These are phyloP conservation scores for Ajuga reptans DNA, from an alignment of 305 asterid species.

Conservation along the genomic window DNA sequence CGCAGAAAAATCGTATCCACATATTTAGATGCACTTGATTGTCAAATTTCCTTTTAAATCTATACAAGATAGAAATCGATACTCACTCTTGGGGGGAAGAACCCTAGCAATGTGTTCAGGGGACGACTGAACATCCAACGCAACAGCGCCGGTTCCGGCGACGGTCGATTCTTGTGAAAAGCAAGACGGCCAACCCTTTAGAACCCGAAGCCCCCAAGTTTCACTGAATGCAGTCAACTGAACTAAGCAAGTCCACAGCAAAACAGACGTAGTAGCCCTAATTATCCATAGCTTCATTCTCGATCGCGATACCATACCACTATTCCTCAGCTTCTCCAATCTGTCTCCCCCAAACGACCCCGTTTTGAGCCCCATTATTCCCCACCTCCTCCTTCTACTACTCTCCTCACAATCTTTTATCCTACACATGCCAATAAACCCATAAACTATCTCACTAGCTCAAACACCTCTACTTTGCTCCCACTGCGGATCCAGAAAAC, in stretches of 20 bases:
- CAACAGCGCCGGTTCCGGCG: constrained; percentile 21
- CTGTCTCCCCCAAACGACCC: constrained; percentile 49
- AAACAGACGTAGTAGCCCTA: constrained; percentile 54
- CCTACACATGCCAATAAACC: constrained; percentile 37
- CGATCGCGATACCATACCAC: constrained; percentile 52
- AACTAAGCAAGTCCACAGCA: constrained; percentile 75
- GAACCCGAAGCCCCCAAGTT: constrained; percentile 65
- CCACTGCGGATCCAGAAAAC: constrained; percentile 17
- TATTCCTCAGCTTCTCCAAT: constrained; percentile 55
- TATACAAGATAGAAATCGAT: background rate
- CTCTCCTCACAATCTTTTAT: constrained; percentile 33
- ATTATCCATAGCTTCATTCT: constrained; percentile 75
- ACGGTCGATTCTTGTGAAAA: constrained; percentile 55
- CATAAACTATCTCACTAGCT: constrained; percentile 20
- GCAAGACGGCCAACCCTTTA: constrained; percentile 76
- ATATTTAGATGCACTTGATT: constrained; percentile 1
- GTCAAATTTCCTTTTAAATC: background rate
- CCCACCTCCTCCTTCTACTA: constrained; percentile 34
- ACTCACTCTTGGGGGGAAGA: constrained; percentile 94
- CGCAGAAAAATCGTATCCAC: background rate
- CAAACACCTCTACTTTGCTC: background rate
- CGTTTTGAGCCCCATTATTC: constrained; percentile 66
- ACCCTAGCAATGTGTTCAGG: constrained; percentile 46
- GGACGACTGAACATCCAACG: constrained; percentile 35
- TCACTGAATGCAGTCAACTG: constrained; percentile 67